Conservation (phyloP, 495 filamentous ascomycete genomes). For the Penicillium roqueforti region DNA sequence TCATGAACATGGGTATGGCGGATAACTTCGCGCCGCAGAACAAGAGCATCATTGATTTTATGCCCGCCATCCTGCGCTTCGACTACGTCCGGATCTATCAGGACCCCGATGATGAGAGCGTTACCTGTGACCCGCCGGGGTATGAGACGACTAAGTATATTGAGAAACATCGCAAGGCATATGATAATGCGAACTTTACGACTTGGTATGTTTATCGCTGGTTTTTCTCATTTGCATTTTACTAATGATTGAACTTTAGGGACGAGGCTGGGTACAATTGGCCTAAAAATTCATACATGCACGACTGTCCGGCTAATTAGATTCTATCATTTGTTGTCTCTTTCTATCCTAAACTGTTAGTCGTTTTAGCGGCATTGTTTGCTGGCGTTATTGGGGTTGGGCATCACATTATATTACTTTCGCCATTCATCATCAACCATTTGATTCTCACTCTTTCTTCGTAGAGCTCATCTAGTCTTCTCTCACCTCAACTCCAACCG, state of each 20-base stretch:
- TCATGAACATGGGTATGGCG: constrained; percentile 74
- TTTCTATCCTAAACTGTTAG: constrained; percentile 7
- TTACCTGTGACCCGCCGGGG: constrained; percentile 69
- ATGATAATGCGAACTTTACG: constrained; percentile 64
- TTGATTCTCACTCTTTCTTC: neutral
- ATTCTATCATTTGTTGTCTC: constrained; percentile 1
- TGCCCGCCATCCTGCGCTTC: constrained; percentile 67
- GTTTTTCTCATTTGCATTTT: neutral
- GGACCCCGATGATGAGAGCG: constrained; percentile 50
- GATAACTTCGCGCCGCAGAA: constrained; percentile 62
- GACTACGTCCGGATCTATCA: constrained; percentile 78
- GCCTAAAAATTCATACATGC: constrained; percentile 48
- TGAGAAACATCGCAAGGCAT: constrained; percentile 55
- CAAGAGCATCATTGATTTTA: constrained; percentile 46
- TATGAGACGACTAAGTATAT: constrained; percentile 74
- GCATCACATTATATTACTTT: constrained; percentile 6
- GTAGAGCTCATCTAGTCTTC: neutral
- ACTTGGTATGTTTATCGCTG: constrained; percentile 31
- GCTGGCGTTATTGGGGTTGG: constrained; percentile 27
- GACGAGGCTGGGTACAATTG: constrained; percentile 40
- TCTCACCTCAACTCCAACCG: too few species aligned
- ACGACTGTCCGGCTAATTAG: constrained; percentile 34
- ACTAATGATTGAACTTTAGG: constrained; percentile 20
- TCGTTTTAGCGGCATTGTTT: constrained; percentile 37
- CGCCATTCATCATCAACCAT: neutral